A percentile compares a stretch with the other conserved stretches of the same genome.
Evolutionary conservation across 2,329 filamentous ascomycete genomes (phyloP).

Genomic region (Aplosporella prunicola): DNA sequence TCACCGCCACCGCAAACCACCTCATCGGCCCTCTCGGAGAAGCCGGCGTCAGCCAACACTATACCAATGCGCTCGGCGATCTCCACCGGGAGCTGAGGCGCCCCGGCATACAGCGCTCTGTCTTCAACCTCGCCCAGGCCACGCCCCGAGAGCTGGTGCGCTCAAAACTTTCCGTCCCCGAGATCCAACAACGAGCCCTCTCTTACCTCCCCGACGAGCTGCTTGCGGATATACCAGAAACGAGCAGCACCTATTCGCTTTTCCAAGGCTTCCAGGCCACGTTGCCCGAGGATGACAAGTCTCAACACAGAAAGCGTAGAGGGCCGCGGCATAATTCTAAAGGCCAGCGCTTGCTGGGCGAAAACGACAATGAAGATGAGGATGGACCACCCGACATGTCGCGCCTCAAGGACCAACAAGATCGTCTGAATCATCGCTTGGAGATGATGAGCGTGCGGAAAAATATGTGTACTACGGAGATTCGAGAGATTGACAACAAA

Average conservation of each 20-base stretch:
- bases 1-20: slow-evolving; percentile 85
- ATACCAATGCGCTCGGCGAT: slow-evolving; percentile 78
- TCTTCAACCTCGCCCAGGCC: slow-evolving; percentile 84
- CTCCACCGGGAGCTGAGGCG: slow-evolving; percentile 82
- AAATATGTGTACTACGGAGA: slow-evolving; percentile 95
- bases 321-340: slow-evolving; percentile 57
- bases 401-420: slow-evolving; percentile 71
- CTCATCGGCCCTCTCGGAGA: slow-evolving; percentile 54
- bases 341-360: slow-evolving; percentile 62
- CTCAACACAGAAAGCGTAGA: slow-evolving; percentile 56
- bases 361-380: slow-evolving; percentile 49
- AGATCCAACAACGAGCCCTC: slow-evolving; percentile 90
- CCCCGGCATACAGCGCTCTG: slow-evolving; percentile 73
- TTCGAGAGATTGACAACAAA: slow-evolving; percentile 93
- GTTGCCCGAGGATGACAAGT: slow-evolving; percentile 57
- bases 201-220: slow-evolving; percentile 85
- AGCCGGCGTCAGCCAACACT: slow-evolving; percentile 52
- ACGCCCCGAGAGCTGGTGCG: slow-evolving; percentile 91
- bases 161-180: slow-evolving; percentile 76
- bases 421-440: slow-evolving; percentile 69
- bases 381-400: slow-evolving; percentile 58
- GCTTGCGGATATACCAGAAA: slow-evolving; percentile 77
- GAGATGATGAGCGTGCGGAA: slow-evolving; percentile 90
- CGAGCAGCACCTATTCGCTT: slow-evolving; percentile 77
- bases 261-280: slow-evolving; percentile 96